Evolutionary conservation across 2,329 filamentous ascomycete genomes (phyloP).

Genomic region (Pseudofabraea citricarpa): DNA sequence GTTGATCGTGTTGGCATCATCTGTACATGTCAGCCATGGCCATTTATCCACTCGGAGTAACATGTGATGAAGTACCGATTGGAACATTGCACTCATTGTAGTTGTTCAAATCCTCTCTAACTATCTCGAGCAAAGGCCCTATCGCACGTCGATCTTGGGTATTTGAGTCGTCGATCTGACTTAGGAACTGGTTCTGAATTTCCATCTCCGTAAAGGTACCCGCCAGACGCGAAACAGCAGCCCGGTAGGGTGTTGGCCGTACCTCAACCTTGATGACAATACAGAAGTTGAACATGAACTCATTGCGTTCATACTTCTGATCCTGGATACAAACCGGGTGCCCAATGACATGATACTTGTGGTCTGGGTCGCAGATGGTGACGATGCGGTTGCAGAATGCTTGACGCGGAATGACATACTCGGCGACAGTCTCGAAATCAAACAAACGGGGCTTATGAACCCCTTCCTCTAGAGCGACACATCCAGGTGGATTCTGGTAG

Average conservation of each 20-base stretch:
- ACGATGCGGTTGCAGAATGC: conserved; percentile 92
- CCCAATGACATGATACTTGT: conserved; percentile 73
- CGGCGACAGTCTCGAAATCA: conserved; percentile 79
- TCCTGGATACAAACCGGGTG: conserved; percentile 85
- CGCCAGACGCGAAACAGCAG: conserved; percentile 80
- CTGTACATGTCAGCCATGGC: conserved; percentile 42
- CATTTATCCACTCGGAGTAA: no score
- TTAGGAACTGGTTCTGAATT: conserved; percentile 82
- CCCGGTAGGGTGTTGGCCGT: conserved; percentile 76
- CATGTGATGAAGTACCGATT: conserved; percentile 57
- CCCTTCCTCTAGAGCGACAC: conserved; percentile 48
- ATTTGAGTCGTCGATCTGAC: conserved; percentile 33
- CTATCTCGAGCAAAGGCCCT: conserved; percentile 76
- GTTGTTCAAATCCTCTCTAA: conserved; percentile 86
- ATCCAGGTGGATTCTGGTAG: conserved; percentile 57
- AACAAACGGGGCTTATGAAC: conserved; percentile 60
- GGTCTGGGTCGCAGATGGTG: conserved; percentile 67
- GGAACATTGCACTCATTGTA: conserved; percentile 99
- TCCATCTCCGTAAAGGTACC: conserved; percentile 84
- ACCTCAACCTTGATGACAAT: conserved; percentile 67
- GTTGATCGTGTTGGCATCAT: conserved; percentile 91
- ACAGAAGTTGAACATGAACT: conserved; percentile 98
- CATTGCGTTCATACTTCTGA: conserved; percentile 80
- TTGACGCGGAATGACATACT: conserved; percentile 92
- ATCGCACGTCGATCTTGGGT: conserved; percentile 60